Percentiles rank a stretch among this genome's conserved stretches.
Evolutionary conservation across 2,329 filamentous ascomycete genomes (phyloP).

Genomic region (Colletotrichum tropicicola): DNA sequence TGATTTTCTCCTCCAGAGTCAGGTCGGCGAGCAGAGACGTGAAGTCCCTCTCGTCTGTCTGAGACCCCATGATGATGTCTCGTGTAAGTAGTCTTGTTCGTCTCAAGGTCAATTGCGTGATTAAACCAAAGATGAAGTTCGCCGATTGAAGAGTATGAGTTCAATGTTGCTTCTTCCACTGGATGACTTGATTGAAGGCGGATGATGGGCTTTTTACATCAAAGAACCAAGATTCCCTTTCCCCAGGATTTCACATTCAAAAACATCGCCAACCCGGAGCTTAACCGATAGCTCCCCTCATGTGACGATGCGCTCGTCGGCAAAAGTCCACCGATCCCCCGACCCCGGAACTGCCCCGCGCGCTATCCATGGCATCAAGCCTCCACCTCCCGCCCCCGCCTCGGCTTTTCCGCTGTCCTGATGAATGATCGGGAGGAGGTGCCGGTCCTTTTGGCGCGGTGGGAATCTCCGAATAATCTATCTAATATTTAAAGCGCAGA

Average conservation of each 20-base stretch:
- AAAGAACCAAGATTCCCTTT: too few relatives aligned
- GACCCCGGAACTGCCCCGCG: conserved; percentile 22
- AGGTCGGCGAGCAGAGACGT: conserved; percentile 13
- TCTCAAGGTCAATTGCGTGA: neutral
- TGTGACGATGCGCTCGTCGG: neutral
- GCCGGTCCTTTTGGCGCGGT: neutral
- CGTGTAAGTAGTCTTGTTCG: neutral
- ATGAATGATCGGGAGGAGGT: neutral
- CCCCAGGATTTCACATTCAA: too few relatives aligned
- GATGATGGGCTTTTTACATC: too few relatives aligned
- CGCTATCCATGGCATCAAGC: neutral
- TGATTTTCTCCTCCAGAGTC: conserved; percentile 24
- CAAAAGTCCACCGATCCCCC: conserved; percentile 5
- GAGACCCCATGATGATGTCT: conserved; percentile 1
- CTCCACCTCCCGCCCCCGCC: neutral
- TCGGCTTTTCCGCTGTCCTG: conserved; percentile 15
- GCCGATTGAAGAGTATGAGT: too few relatives aligned
- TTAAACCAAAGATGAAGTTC: neutral
- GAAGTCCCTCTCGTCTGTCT: conserved; percentile 19
- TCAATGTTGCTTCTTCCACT: too few relatives aligned
- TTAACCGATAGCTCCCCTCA: neutral
- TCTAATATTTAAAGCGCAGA: conserved; percentile 1
- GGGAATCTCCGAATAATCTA: conserved; percentile 4
- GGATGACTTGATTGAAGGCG: too few relatives aligned
- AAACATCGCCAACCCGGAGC: conserved; percentile 1